Evolutionary conservation across 108 stramenopile genomes (phyloP).

Genomic region (Fistulifera pelliculosa): DNA sequence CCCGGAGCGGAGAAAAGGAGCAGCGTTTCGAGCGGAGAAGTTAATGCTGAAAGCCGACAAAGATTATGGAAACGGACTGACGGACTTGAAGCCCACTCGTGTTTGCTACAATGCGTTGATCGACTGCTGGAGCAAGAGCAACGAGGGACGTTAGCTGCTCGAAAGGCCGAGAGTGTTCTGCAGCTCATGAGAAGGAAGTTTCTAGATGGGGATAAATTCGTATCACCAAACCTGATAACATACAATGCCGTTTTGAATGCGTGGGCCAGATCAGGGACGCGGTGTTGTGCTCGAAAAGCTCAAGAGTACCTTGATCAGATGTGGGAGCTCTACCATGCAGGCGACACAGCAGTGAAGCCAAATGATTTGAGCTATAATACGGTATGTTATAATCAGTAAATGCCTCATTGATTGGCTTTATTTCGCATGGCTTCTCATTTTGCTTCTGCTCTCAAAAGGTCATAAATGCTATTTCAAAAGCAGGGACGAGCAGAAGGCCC

Average conservation of each 20-base stretch:
- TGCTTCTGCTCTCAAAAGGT: slow-evolving; percentile 13
- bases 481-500: slow-evolving; percentile 29
- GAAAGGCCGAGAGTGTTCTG: slow-evolving; percentile 32
- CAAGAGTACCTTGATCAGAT: slow-evolving; percentile 30
- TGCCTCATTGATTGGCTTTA: background rate
- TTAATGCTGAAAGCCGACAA: slow-evolving; percentile 23
- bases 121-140: slow-evolving; percentile 53
- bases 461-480: slow-evolving; percentile 48
- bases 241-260: slow-evolving; percentile 38
- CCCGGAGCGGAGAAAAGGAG: slow-evolving; percentile 19
- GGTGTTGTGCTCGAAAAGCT: slow-evolving; percentile 29
- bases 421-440: background rate
- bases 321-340: slow-evolving; percentile 32
- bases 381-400: slow-evolving; percentile 11
- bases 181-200: slow-evolving; percentile 30
- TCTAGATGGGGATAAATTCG: slow-evolving; percentile 12
- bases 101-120: slow-evolving; percentile 31
- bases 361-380: slow-evolving; percentile 55
- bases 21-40: slow-evolving; percentile 25
- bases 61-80: slow-evolving; percentile 14
- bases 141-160: slow-evolving; percentile 30
- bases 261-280: slow-evolving; percentile 35
- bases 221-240: slow-evolving; percentile 20
- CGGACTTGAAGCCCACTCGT: slow-evolving; percentile 24
- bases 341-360: slow-evolving; percentile 40